Evolutionary conservation across 371 early-diverging fungal species (phyloP).

Genomic region (Dichotomocladium elegans): DNA sequence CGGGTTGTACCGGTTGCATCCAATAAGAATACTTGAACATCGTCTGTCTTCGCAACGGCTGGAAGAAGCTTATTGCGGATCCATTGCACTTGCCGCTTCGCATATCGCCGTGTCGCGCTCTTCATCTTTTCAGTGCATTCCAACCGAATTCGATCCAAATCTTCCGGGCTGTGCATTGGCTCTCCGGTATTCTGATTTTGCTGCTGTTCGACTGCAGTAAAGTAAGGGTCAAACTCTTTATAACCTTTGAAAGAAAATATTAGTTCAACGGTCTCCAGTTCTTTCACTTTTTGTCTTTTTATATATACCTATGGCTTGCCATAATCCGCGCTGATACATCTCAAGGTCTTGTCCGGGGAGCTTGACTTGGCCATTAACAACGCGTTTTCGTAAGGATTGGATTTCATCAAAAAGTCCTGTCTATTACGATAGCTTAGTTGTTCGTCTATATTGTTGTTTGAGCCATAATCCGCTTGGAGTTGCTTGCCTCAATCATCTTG

Average conservation of each 20-base stretch:
- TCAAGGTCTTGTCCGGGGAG: slow-evolving; percentile 43
- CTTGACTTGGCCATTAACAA: slow-evolving; percentile 39
- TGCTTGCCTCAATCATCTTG: slow-evolving; percentile 72
- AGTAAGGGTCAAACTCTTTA: slow-evolving; percentile 80
- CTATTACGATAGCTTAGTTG: slow-evolving; percentile 13
- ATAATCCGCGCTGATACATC: slow-evolving; percentile 72
- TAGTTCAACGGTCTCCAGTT: background rate
- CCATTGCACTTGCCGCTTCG: slow-evolving; percentile 87
- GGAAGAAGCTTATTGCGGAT: slow-evolving; percentile 83
- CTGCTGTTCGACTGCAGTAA: slow-evolving; percentile 44
- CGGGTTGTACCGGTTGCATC: slow-evolving; percentile 69
- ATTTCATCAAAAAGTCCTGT: slow-evolving; percentile 82
- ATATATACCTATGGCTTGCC: slow-evolving; percentile 75
- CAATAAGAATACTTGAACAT: slow-evolving; percentile 62
- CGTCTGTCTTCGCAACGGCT: slow-evolving; percentile 24
- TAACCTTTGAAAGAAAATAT: slow-evolving; percentile 47
- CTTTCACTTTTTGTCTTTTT: background rate
- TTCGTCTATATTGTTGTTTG: background rate
- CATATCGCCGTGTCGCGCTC: slow-evolving; percentile 80
- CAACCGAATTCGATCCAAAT: slow-evolving; percentile 40
- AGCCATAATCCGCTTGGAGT: background rate
- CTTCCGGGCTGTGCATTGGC: slow-evolving; percentile 6
- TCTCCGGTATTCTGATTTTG: slow-evolving; percentile 1
- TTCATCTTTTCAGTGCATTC: slow-evolving; percentile 82
- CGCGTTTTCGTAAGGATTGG: slow-evolving; percentile 55